These are phyloP conservation scores for Cutaneotrichosporon sp. DNA, from an alignment of 1,284 basidiomycete genomes.

Conservation along the genomic window DNA sequence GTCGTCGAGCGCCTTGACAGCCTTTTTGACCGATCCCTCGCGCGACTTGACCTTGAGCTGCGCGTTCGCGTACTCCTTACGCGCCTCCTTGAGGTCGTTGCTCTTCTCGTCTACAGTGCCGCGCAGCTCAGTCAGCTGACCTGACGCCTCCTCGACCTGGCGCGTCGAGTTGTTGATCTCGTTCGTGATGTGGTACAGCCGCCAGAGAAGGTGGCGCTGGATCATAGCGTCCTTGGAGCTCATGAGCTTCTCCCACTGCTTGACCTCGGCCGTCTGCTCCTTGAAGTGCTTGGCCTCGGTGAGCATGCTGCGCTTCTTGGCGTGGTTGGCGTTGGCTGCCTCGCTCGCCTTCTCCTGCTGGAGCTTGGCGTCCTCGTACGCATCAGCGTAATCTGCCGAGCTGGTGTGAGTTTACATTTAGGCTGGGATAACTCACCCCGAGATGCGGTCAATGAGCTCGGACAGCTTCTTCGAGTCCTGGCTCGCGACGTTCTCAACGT, in stretches of 20 bases:
- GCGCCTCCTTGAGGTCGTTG: slow-evolving; percentile 71
- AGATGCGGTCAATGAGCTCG: slow-evolving; percentile 91
- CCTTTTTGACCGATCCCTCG: slow-evolving; percentile 74
- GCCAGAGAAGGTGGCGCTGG: slow-evolving; percentile 80
- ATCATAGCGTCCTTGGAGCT: slow-evolving; percentile 74
- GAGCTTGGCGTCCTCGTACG: slow-evolving; percentile 86
- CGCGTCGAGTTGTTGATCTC: slow-evolving; percentile 69
- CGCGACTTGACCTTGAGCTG: slow-evolving; percentile 69
- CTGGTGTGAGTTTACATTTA: slow-evolving; percentile 22
- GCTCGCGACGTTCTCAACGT: slow-evolving; percentile 95
- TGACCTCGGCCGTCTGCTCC: slow-evolving; percentile 92
- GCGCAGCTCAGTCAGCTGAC: slow-evolving; percentile 65
- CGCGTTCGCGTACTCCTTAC: slow-evolving; percentile 75
- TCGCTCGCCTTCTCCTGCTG: slow-evolving; percentile 88
- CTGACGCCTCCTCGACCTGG: slow-evolving; percentile 70
- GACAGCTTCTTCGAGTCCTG: slow-evolving; percentile 90
- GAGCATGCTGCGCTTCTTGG: slow-evolving; percentile 85
- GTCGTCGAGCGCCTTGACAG: slow-evolving; percentile 76
- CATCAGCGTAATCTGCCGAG: slow-evolving; percentile 79
- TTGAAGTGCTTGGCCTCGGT: slow-evolving; percentile 97
- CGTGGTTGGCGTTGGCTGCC: slow-evolving; percentile 89
- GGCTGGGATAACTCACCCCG: slow-evolving; percentile 58
- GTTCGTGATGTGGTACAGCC: slow-evolving; percentile 84
- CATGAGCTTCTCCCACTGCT: slow-evolving; percentile 77
- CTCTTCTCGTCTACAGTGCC: slow-evolving; percentile 61